Conservation (phyloP, 2,329 filamentous ascomycete species). For the Fusarium devonianum region DNA sequence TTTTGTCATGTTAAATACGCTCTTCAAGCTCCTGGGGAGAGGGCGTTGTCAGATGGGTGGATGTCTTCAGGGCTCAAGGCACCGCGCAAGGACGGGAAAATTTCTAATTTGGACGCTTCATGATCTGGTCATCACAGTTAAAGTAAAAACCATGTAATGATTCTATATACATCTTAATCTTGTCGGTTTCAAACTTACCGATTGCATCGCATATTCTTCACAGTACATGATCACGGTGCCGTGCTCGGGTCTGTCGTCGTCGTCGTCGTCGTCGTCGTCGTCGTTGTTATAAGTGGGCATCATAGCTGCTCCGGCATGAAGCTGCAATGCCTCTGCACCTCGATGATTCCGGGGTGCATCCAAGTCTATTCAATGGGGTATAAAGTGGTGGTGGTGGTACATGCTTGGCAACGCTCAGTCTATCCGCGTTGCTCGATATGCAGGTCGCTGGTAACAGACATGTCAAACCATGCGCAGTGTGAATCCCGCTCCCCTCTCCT, state of each 20-base stretch:
- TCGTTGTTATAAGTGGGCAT: too few relatives aligned
- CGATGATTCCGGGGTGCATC: not conserved
- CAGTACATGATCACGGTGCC: too few relatives aligned
- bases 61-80: conserved; percentile 23
- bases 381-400: not conserved
- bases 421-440: not conserved
- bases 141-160: conserved; percentile 35
- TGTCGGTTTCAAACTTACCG: conserved; percentile 18
- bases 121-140: conserved; percentile 31
- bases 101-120: conserved; percentile 30
- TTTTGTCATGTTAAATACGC: conserved; percentile 28
- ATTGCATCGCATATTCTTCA: too few relatives aligned
- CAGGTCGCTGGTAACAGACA: too few relatives aligned
- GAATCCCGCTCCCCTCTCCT: conserved; percentile 71
- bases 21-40: conserved; percentile 20
- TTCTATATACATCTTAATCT: conserved; percentile 39
- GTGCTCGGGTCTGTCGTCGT: not conserved
- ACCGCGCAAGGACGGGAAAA: conserved; percentile 18
- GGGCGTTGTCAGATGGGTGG: conserved; percentile 33
- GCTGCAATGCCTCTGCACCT: not conserved
- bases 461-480: conserved; percentile 65
- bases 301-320: too few relatives aligned
- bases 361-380: conserved; percentile 3
- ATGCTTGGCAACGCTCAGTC: not conserved
- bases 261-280: too few relatives aligned